Base-by-base conservation (phyloP, 2,329 filamentous ascomycete species). In the Fusarium lateritium region DNA sequence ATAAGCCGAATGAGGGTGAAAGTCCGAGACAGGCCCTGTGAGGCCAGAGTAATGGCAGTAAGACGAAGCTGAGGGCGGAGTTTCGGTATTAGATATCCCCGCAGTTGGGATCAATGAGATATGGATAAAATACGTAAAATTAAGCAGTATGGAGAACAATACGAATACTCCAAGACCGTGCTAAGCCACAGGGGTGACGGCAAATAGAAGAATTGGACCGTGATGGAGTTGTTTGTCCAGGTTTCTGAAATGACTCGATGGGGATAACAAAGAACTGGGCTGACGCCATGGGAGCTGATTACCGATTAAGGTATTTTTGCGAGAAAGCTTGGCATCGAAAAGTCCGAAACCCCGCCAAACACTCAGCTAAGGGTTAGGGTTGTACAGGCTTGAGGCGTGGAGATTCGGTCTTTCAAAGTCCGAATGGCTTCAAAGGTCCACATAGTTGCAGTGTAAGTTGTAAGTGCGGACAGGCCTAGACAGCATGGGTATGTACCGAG, bases 351-450 rank as follows among this genome's bases (percentile, higher is more conserved):
- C 47, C 61, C 60, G 61, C 7, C 15, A 28, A 11, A n/a, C 7
- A 11, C 28, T 31, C 14, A 26, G 4, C 17, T 17, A 17, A 68
- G 65, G 62, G 65, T 65, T 65, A 65, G 65, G 65, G 65, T 68
- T 68, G 36, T 13, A 14, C 10, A 7, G 19, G 7, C 6, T 24
- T 5, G 22, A 36, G 36, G 26, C 45, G 22, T 39, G 69, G 67
- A 59, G 3, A 9, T 39, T 71, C 71, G 71, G 71, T 31, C 36
- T 42, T 44, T 70, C 22, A 62, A 26, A 52, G 42, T 71, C 71
- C 71, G 71, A 73, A 73, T 62, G 43, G 39, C 67, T 51, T 73
- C 67, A 62, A 40, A 15, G 47, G 59, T 74, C 66, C 69, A 69
- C 69, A 54, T 36, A 39, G 40, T 26, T 28, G 26, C 33, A 14